phyloP scores from a whole-genome alignment of 2,329 filamentous ascomycete genomes.

The Emmonsiellopsis sp. region DNA sequence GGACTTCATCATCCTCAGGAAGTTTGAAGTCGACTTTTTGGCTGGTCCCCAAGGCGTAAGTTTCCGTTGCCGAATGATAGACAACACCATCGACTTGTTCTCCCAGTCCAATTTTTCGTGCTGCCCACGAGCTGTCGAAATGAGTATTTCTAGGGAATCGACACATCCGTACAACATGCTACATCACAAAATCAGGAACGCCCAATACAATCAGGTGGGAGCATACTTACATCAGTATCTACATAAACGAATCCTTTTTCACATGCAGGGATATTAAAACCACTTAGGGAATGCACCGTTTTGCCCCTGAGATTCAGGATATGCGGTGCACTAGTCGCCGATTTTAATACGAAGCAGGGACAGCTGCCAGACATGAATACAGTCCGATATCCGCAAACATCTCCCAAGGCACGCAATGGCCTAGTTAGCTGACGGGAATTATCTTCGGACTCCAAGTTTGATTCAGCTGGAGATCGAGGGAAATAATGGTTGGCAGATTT shows the following conservation, averaged over 20 bases:
- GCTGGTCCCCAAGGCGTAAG: constrained; percentile 70
- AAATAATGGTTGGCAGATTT: constrained; percentile 64
- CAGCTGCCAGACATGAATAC: constrained; percentile 76
- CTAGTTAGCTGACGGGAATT: constrained; percentile 28
- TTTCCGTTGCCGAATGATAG: constrained; percentile 65
- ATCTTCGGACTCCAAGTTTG: neutral
- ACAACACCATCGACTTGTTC: constrained; percentile 64
- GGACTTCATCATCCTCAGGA: constrained; percentile 76
- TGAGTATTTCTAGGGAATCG: constrained; percentile 59
- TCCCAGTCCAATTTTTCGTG: constrained; percentile 61
- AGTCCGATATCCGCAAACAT: constrained; percentile 65
- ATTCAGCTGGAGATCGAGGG: constrained; percentile 48
- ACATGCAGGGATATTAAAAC: constrained; percentile 68
- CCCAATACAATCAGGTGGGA: neutral
- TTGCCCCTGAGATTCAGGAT: constrained; percentile 64
- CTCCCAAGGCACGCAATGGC: constrained; percentile 40
- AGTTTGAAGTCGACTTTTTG: constrained; percentile 64
- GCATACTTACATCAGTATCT: constrained; percentile 45
- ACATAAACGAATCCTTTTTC: constrained; percentile 77
- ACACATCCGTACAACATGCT: constrained; percentile 65
- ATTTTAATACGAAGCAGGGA: constrained; percentile 74
- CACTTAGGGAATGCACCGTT: constrained; percentile 61
- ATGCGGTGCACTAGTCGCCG: constrained; percentile 65
- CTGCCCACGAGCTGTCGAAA: constrained; percentile 67
- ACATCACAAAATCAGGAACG: neutral